These are phyloP conservation scores for Diaporthe vexans DNA, from an alignment of 2,329 filamentous ascomycete species.

Conservation along the genomic window DNA sequence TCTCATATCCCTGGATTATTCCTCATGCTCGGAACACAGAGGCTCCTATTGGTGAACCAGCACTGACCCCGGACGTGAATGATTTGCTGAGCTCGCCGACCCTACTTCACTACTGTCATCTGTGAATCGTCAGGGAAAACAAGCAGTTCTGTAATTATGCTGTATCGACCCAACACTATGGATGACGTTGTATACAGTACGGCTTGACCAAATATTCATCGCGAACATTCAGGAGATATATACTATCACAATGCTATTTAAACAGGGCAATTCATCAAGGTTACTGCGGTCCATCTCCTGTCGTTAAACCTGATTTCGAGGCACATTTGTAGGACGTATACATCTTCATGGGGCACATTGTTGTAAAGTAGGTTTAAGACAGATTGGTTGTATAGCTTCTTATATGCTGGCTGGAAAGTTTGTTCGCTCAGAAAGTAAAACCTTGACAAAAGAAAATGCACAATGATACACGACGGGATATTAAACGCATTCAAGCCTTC, in stretches of 20 bases:
- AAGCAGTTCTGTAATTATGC: not conserved
- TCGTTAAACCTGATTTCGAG: not conserved
- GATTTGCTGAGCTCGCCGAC: not conserved
- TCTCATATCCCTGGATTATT: too few relatives aligned
- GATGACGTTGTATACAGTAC: too few relatives aligned
- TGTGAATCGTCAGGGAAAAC: constrained; percentile 45
- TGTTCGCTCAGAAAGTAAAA: not conserved
- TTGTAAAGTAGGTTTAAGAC: not conserved
- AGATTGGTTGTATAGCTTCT: too few relatives aligned
- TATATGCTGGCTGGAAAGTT: not conserved
- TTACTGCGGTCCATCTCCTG: not conserved
- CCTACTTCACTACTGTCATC: not conserved
- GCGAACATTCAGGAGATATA: too few relatives aligned
- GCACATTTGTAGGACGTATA: not conserved
- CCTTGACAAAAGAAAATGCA: not conserved
- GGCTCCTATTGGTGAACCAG: not conserved
- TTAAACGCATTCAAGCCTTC: constrained; percentile 16
- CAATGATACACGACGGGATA: not conserved
- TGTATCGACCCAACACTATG: too few relatives aligned
- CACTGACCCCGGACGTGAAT: not conserved
- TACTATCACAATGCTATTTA: too few relatives aligned
- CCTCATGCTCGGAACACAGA: not conserved
- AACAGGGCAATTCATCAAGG: too few relatives aligned
- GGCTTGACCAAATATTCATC: too few relatives aligned
- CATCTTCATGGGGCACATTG: not conserved